Evolutionary conservation across 192 early-diverging fungal species (phyloP).

Genomic region (Pecoramyces ruminantium): DNA sequence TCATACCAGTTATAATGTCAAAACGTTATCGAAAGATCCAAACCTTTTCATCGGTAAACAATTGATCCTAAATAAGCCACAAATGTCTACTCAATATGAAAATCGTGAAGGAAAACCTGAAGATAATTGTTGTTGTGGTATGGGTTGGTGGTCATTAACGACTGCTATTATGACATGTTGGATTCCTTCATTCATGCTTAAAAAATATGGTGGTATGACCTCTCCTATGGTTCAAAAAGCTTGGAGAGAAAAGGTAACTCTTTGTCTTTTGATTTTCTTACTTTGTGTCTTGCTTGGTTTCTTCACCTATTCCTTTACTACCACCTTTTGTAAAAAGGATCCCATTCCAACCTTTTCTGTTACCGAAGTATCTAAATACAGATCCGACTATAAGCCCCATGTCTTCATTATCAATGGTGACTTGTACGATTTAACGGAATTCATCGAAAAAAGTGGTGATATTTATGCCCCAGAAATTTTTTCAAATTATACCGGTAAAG

Average conservation of each 20-base stretch:
- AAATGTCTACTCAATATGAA: background rate
- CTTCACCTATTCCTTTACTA: background rate
- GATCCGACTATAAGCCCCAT: background rate
- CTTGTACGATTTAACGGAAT: background rate
- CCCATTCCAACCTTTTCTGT: background rate
- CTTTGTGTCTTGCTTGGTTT: background rate
- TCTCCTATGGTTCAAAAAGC: background rate
- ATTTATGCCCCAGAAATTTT: background rate
- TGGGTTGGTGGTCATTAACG: background rate
- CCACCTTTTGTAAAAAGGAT: background rate
- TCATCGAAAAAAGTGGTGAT: background rate
- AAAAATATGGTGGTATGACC: background rate
- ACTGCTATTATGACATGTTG: background rate
- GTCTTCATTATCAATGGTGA: background rate
- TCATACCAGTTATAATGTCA: background rate
- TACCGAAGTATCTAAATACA: background rate
- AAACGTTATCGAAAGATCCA: background rate
- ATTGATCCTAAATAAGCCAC: background rate
- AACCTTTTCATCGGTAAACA: background rate
- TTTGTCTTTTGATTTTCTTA: background rate
- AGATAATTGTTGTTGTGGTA: background rate
- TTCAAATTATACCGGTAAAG: background rate
- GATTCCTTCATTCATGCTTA: background rate
- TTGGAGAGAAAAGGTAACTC: background rate
- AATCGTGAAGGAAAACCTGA: background rate